Evolutionary conservation across 164 flowering plant genomes (phyloP), one percentile per base, ranked within the genome.

Genomic region (Vitis rupestris): DNA sequence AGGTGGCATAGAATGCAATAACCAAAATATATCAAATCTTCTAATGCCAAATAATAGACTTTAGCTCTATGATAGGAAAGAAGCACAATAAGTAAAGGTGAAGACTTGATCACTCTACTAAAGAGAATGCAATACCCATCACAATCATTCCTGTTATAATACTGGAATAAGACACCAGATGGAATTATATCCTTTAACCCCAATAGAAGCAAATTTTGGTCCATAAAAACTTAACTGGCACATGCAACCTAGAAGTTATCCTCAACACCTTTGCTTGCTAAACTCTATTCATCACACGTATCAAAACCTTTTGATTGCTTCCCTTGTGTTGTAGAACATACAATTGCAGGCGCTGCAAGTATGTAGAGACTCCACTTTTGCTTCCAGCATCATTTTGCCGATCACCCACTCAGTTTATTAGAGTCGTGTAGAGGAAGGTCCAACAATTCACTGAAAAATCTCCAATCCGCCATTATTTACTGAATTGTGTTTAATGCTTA

Each of bases 181-280:
- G 19, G 23, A 47, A 59, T 49, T 68, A 61, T 59, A 47, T 49
- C 53, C 67, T 61, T 53, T 47, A 72, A 61, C 54, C 70, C 68
- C 4, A 14, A 59, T 58, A 59, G 54, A 64, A 69, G 72, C 55
- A 74, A 74, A 62, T 44, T 4, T 14, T 0, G 44, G 51, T 19
- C 53, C 64, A 9, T 54, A 2, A 56, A 31, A 13, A 54, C 29
- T 5, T 44, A 5, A 66, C 47, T 66, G 37, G 37, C 69, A 67
- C 1, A 67, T 9, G 61, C 69, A 67, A 56, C 10, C 53, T 8
- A 17, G 9, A 56, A 19, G 49, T 54, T 37, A 10, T 12, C 59
- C 55, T 10, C 16, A 29, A 16, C 11, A 27, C 14, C 15, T 59
- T 59, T 23, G 29, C 37, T 19, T 10, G 12, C 13, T 3, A 37